Base-by-base conservation (phyloP, 2,329 filamentous ascomycete genomes). In the Calonectria pauciramosa region DNA sequence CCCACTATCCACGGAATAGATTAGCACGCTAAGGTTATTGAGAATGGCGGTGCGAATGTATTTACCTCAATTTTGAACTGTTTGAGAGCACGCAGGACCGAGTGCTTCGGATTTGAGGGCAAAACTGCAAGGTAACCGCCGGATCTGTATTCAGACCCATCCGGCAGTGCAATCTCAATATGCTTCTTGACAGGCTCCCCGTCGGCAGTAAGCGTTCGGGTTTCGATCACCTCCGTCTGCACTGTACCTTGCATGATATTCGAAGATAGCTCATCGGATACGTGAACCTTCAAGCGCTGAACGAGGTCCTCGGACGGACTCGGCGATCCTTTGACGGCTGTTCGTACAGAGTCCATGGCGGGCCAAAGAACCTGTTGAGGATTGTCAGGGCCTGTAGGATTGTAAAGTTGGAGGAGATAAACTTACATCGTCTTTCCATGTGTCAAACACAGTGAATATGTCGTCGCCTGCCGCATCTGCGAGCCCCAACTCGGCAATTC, bases 161-260 rank as follows among this genome's bases (percentile, higher is more conserved):
- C 11, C 2, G 54, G 54, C 18, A 59, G 32, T 23, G 54, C 32
- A 23, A 59, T 59, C 10, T 59, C 20, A 14, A 59, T 4, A n/a
- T 59, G 54, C 54, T 59, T 59, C 32, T 59, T 59, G 54, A 59
- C 9, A 36, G 54, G 54, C 54, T 59, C 54, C 13, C 54, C 54
- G 11, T 23, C 54, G 4, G 18, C 28, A 34, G 54, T 59, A 11
- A 59, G 54, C 6, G 54, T 38, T 23, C 20, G 32, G 20, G 32
- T 16, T 34, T 59, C 54, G 2, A 36, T 18, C 4, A 59, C 54
- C n/a, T 59, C 54, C 3, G 54, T 38, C 32, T 59, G 54, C 10
- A n/a, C 28, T 23, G 54, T 59, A 4, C 54, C 54, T 38, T 59
- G 54, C 20, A 59, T n/a, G 5, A 59, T 36, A 9, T 36, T 36